Base-by-base conservation (phyloP, 2,329 filamentous ascomycete species). In the Fusarium dlaminii region DNA sequence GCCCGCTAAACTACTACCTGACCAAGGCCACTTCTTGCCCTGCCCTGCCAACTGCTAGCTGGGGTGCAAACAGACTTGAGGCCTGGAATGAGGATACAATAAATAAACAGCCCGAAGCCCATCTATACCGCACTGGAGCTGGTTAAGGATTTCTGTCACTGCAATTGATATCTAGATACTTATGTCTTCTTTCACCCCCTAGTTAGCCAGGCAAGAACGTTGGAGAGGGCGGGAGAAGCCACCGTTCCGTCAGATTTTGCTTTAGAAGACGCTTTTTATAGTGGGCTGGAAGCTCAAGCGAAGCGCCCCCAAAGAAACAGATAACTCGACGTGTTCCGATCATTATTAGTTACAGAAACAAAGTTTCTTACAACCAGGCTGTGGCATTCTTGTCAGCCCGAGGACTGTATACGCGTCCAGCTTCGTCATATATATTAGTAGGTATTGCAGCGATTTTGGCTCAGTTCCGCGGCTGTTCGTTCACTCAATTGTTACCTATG, bases 391-490 rank as follows among this genome's bases (percentile, higher is more conserved):
- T 67, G 37, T 60, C 70, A 71, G 34, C 34, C 32, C 20, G 32
- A 27, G 66, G 70, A 54, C 66, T 73, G 60, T 63, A 60, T 71
- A 71, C 70, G 70, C 66, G 70, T 74, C 61, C 54, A 60, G 49
- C 54, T 45, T 52, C 52, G 66, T 73, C 69, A 66, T 57, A n/a
- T 39, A 29, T 37, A 32, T 52, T 15, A 20, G n/a, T 20, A 51
- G 30, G 49, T 36, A 73, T n/a, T 48, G 39, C 40, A 43, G 43
- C 34, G 40, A 29, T 51, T 48, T 62, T 51, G 34, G 52, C 46
- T 22, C 39, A 32, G 22, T 45, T 57, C 40, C 22, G 6, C 15
- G 32, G 22, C 30, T 54, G 56, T 37, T 65, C 24, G 56, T 30
- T 65, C 20, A 29, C 34, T 55, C 51, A 39, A 39, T 39, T 54